Conservation (phyloP, 2,329 filamentous ascomycete species). For the Beauveria varroae region DNA sequence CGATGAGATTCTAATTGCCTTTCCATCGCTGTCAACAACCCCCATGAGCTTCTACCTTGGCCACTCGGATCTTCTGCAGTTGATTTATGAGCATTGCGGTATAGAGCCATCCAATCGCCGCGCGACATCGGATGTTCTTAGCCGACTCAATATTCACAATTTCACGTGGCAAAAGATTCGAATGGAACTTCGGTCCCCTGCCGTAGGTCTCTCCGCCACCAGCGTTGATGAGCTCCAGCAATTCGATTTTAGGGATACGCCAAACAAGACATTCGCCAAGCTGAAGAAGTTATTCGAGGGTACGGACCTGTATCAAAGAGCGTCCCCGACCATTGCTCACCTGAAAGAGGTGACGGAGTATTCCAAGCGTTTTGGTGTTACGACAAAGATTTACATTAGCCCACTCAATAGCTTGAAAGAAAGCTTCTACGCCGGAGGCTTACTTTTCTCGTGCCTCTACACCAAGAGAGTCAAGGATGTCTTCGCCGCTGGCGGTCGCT, state of each 20-base stretch:
- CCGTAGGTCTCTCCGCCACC: constrained; percentile 77
- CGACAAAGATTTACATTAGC: constrained; percentile 72
- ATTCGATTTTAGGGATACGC: constrained; percentile 76
- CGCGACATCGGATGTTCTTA: constrained; percentile 73
- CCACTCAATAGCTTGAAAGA: constrained; percentile 86
- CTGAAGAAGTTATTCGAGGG: constrained; percentile 55
- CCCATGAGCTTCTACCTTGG: constrained; percentile 87
- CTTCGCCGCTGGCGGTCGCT: constrained; percentile 87
- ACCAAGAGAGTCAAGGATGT: constrained; percentile 79
- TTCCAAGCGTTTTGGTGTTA: constrained; percentile 65
- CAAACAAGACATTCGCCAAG: constrained; percentile 49
- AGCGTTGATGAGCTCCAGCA: constrained; percentile 82
- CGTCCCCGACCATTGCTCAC: constrained; percentile 70
- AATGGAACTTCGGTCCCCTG: constrained; percentile 70
- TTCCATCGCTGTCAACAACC: constrained; percentile 63
- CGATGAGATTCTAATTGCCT: constrained; percentile 78
- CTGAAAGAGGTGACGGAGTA: constrained; percentile 72
- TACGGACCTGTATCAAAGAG: constrained; percentile 63
- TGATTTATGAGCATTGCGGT: constrained; percentile 85
- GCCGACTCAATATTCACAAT: constrained; percentile 75
- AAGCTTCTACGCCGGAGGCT: constrained; percentile 76
- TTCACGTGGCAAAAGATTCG: constrained; percentile 79
- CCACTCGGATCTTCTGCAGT: constrained; percentile 76
- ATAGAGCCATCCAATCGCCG: constrained; percentile 62
- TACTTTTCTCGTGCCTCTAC: constrained; percentile 86